Percentiles rank a stretch among this genome's conserved stretches.
phyloP scores from a whole-genome alignment of 2,329 filamentous ascomycete species.

The Cercospora sp. region DNA sequence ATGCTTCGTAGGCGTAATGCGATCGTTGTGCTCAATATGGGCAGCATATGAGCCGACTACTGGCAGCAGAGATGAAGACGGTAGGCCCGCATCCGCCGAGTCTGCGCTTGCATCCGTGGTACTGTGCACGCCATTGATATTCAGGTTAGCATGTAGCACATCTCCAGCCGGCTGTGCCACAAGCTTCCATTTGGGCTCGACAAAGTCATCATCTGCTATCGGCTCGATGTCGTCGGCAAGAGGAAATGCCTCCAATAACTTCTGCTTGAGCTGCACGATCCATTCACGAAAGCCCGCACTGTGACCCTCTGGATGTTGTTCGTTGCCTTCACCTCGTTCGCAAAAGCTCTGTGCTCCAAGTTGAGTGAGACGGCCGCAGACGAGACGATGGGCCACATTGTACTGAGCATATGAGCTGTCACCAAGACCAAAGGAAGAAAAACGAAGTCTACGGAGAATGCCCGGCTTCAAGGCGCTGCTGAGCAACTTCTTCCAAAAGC shows the following conservation, averaged over 20 bases:
- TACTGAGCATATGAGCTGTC: slow-evolving; percentile 94
- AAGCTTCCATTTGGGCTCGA: slow-evolving; percentile 73
- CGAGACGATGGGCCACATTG: slow-evolving; percentile 88
- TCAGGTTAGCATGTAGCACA: neutral
- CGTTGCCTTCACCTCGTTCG: slow-evolving; percentile 82
- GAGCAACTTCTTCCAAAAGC: slow-evolving; percentile 82
- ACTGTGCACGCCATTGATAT: neutral
- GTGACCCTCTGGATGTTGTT: slow-evolving; percentile 89
- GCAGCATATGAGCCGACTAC: slow-evolving; percentile 60
- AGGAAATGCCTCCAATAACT: slow-evolving; percentile 67
- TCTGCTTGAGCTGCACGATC: slow-evolving; percentile 60
- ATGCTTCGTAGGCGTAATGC: slow-evolving; percentile 73
- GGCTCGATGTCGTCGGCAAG: slow-evolving; percentile 65
- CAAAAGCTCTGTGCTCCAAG: slow-evolving; percentile 78
- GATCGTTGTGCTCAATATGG: slow-evolving; percentile 63
- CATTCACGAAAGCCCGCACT: slow-evolving; percentile 40
- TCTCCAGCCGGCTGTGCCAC: neutral
- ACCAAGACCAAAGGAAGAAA: slow-evolving; percentile 86
- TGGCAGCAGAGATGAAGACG: slow-evolving; percentile 53
- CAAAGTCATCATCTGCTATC: slow-evolving; percentile 70
- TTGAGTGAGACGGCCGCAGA: slow-evolving; percentile 79
- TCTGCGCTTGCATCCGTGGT: neutral
- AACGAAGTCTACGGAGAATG: slow-evolving; percentile 67
- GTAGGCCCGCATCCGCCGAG: slow-evolving; percentile 17
- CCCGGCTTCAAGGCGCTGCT: slow-evolving; percentile 72